These are phyloP conservation scores for Jamesozyma gamospora DNA, from an alignment of 805 yeast species.

Conservation along the genomic window DNA sequence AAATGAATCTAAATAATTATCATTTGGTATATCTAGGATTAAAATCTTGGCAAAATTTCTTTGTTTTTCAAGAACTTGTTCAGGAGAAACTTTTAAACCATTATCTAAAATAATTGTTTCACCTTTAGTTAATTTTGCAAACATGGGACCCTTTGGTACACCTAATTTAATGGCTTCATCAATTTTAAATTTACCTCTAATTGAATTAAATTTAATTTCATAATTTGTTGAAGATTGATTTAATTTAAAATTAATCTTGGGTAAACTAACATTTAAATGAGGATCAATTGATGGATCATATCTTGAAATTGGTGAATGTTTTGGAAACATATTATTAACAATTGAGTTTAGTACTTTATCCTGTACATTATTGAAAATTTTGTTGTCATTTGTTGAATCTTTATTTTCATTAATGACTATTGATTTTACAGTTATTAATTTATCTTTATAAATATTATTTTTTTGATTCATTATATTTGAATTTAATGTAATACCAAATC, in stretches of 20 bases:
- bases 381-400: neutral
- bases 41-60: constrained; percentile 50
- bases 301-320: constrained; percentile 31
- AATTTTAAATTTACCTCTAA: constrained; percentile 68
- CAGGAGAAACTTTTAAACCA: constrained; percentile 53
- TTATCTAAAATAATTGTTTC: constrained; percentile 43
- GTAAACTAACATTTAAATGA: constrained; percentile 30
- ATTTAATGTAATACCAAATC: constrained; percentile 54
- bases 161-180: constrained; percentile 58
- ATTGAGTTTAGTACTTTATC: constrained; percentile 21
- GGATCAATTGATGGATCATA: constrained; percentile 32
- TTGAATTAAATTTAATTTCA: constrained; percentile 53
- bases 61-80: constrained; percentile 61
- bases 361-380: constrained; percentile 4
- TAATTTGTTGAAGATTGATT: constrained; percentile 38
- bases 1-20: constrained; percentile 33
- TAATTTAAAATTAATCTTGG: constrained; percentile 26
- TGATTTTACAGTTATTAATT: constrained; percentile 33
- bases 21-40: constrained; percentile 63
- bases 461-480: constrained; percentile 20
- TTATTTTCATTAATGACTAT: constrained; percentile 14
- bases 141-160: constrained; percentile 54
- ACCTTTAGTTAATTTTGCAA: constrained; percentile 52
- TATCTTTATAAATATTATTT: constrained; percentile 22
- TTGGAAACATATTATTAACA: constrained; percentile 48